These are phyloP conservation scores for Trypanosoma cruzi DNA, from an alignment of 208 protist genomes.

Conservation along the genomic window DNA sequence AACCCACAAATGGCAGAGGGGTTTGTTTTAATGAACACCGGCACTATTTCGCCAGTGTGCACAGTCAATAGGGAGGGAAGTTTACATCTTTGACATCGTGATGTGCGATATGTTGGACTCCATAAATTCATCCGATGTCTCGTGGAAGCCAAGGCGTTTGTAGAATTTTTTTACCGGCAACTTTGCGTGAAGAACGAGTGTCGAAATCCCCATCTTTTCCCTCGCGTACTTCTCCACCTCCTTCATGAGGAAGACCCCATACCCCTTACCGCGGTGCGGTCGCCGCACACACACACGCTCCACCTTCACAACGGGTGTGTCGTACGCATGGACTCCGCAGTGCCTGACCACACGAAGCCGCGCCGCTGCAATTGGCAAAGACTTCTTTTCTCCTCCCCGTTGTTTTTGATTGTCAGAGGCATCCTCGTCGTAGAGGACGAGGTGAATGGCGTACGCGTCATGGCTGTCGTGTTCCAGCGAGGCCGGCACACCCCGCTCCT, in stretches of 20 bases:
- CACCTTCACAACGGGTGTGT: constrained; percentile 39
- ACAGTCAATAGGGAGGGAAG: neutral
- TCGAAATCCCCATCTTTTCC: constrained; percentile 39
- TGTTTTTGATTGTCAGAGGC: neutral
- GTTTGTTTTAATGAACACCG: too few relatives aligned
- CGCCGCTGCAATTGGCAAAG: neutral
- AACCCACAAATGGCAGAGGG: neutral
- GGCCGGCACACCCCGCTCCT: constrained; percentile 22
- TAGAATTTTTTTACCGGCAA: constrained; percentile 37
- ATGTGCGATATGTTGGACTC: constrained; percentile 10
- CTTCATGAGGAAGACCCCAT: constrained; percentile 32
- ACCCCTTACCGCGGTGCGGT: constrained; percentile 33
- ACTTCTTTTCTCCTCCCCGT: neutral
- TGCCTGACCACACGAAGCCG: constrained; percentile 8
- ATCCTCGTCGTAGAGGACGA: constrained; percentile 40
- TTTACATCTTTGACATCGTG: constrained; percentile 10
- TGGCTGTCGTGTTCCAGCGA: constrained; percentile 33
- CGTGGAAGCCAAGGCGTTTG: constrained; percentile 32
- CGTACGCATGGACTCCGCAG: constrained; percentile 31
- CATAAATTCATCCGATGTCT: constrained; percentile 31
- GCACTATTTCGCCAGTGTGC: neutral
- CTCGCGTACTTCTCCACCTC: constrained; percentile 41
- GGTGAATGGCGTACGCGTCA: constrained; percentile 43
- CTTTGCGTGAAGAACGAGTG: constrained; percentile 37
- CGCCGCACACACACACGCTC: constrained; percentile 45